phyloP scores from a whole-genome alignment of 441 rosid species.

The Jatropha podagrica region DNA sequence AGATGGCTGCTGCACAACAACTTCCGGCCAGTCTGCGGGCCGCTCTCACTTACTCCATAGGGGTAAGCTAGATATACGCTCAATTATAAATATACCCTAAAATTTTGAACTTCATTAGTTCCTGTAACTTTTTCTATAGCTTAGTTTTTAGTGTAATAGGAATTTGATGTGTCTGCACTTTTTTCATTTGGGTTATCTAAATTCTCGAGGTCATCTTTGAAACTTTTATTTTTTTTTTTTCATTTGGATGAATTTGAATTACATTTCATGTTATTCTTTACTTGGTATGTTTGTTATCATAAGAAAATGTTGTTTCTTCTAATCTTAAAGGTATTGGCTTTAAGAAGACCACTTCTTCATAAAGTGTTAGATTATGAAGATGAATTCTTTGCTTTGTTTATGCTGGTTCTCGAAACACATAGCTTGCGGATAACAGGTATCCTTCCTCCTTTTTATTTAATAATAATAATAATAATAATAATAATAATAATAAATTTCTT shows the following conservation, averaged over 20 bases:
- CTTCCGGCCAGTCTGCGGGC: constrained; percentile 98
- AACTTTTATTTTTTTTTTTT: neutral
- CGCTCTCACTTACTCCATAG: constrained; percentile 91
- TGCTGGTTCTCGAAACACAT: constrained; percentile 90
- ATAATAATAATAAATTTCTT: neutral
- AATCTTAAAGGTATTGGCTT: constrained; percentile 73
- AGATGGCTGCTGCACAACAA: constrained; percentile 99
- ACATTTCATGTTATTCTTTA: neutral
- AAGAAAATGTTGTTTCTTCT: constrained; percentile 13
- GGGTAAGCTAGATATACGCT: constrained; percentile 43
- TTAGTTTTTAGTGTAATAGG: neutral
- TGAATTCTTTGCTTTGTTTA: constrained; percentile 85
- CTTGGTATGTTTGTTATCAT: neutral
- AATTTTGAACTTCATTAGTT: neutral
- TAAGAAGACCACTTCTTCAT: constrained; percentile 89
- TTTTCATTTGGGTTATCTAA: constrained; percentile 7
- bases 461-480: neutral
- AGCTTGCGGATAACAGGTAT: constrained; percentile 95
- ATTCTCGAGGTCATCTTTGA: neutral
- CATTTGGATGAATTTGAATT: neutral
- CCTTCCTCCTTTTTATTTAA: neutral
- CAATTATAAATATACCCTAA: neutral
- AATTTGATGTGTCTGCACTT: neutral
- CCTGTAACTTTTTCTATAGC: neutral
- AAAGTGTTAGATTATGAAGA: constrained; percentile 90